Evolutionary conservation across 1,284 basidiomycete genomes (phyloP).

Genomic region (Boletus albobrunnescens): DNA sequence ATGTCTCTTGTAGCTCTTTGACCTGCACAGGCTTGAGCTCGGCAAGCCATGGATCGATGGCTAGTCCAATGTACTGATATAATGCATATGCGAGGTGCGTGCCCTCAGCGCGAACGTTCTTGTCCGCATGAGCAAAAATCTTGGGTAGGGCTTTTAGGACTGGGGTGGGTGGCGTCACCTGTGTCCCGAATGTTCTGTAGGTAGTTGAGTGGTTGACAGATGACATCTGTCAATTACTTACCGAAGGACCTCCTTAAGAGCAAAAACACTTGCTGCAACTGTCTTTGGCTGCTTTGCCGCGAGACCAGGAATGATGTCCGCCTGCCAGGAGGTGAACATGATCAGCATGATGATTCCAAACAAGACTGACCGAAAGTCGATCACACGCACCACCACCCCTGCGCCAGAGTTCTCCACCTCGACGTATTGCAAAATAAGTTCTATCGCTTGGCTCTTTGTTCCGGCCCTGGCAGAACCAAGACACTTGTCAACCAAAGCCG

Average conservation of each 20-base stretch:
- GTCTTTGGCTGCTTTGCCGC: constrained; percentile 93
- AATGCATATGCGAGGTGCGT: constrained; percentile 71
- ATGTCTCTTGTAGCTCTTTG: constrained; percentile 91
- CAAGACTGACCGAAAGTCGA: constrained; percentile 21
- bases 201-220: constrained; percentile 2
- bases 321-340: constrained; percentile 45
- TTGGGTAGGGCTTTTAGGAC: constrained; percentile 87
- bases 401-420: constrained; percentile 91
- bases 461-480: constrained; percentile 88
- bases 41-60: constrained; percentile 82
- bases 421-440: constrained; percentile 85
- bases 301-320: constrained; percentile 81
- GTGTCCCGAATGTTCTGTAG: constrained; percentile 76
- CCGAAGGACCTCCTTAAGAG: constrained; percentile 75
- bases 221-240: constrained; percentile 23
- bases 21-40: constrained; percentile 98
- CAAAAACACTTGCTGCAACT: constrained; percentile 78
- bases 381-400: constrained; percentile 77
- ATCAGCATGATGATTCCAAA: constrained; percentile 16
- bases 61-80: constrained; percentile 87
- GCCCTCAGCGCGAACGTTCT: constrained; percentile 93
- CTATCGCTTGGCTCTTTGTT: constrained; percentile 87
- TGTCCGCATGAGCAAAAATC: constrained; percentile 94
- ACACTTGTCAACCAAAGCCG: constrained; percentile 93
- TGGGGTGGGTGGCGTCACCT: constrained; percentile 71